These are phyloP conservation scores for Sclerotinia sclerotiorum DNA, from an alignment of 2,329 filamentous ascomycete genomes.

Conservation along the genomic window DNA sequence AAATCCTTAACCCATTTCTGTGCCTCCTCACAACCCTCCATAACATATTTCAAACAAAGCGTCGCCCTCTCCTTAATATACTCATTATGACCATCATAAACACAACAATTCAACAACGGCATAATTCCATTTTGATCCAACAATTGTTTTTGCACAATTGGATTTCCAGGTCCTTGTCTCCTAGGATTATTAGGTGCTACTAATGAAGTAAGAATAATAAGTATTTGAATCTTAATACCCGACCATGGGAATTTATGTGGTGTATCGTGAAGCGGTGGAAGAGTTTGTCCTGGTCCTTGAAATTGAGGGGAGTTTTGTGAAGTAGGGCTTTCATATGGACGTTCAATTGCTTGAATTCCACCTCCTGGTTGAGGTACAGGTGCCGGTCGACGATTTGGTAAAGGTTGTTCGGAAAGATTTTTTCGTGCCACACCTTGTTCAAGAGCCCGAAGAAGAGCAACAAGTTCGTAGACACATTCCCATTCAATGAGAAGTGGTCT, in stretches of 20 bases:
- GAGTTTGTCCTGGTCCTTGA: conserved; percentile 41
- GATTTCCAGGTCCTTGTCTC: conserved; percentile 60
- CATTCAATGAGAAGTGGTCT: conserved; percentile 85
- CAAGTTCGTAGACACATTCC: conserved; percentile 86
- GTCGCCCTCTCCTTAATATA: conserved; percentile 91
- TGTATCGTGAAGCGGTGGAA: conserved; percentile 58
- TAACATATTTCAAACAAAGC: conserved; percentile 80
- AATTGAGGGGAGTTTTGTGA: conserved; percentile 30
- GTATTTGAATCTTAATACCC: conserved; percentile 86
- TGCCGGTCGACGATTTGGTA: conserved; percentile 42
- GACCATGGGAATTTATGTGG: conserved; percentile 65
- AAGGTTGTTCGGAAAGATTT: conserved; percentile 55
- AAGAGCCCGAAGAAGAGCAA: conserved; percentile 81
- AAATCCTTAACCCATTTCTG: conserved; percentile 66
- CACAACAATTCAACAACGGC: conserved; percentile 82
- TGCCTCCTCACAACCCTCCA: conserved; percentile 72
- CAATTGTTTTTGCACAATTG: conserved; percentile 83
- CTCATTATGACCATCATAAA: conserved; percentile 89
- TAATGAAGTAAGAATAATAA: conserved; percentile 84
- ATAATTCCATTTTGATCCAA: conserved; percentile 83
- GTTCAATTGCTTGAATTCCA: conserved; percentile 53
- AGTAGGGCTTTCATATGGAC: conserved; percentile 57
- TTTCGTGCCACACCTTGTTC: conserved; percentile 87
- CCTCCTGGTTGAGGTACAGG: conserved; percentile 19
- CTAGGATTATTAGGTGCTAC: conserved; percentile 75